phyloP scores from a whole-genome alignment of 495 filamentous ascomycete species.

The Friedmanniomyces endolithicus region DNA sequence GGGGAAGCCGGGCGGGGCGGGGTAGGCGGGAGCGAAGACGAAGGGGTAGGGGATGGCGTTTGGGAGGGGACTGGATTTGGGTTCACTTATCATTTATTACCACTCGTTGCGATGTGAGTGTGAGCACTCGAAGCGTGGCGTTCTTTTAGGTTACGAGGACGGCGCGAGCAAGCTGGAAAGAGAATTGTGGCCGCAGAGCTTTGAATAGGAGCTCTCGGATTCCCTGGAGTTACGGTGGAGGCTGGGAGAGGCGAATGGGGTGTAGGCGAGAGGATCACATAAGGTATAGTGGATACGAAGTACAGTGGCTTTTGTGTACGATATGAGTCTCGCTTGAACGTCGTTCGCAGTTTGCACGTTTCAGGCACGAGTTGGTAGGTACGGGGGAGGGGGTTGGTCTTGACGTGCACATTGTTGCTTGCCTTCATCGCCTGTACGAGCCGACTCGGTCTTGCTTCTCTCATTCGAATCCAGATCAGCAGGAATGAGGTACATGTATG shows the following conservation, averaged over 20 bases:
- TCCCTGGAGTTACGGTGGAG: not conserved
- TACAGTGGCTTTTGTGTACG: not conserved
- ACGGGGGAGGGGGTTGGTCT: too few relatives aligned
- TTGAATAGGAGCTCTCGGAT: not conserved
- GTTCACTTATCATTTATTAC: too few relatives aligned
- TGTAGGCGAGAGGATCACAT: not conserved
- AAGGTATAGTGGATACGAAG: not conserved
- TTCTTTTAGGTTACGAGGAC: not conserved
- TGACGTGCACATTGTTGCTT: too few relatives aligned
- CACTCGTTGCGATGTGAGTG: not conserved
- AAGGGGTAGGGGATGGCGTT: not conserved
- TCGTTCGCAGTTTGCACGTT: not conserved
- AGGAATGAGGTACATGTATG: too few relatives aligned
- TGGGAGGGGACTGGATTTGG: not conserved
- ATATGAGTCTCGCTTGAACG: not conserved
- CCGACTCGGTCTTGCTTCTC: too few relatives aligned
- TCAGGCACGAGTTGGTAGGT: not conserved
- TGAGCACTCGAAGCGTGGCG: not conserved
- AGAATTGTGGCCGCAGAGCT: not conserved
- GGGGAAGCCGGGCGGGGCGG: conserved; percentile 18
- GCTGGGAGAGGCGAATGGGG: too few relatives aligned
- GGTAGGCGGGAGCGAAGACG: too few relatives aligned
- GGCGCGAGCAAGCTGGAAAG: not conserved
- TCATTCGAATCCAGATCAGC: too few relatives aligned
- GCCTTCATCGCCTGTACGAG: too few relatives aligned